Percentiles rank a stretch among this genome's conserved stretches.
These are phyloP conservation scores for Thielaviopsis musarum DNA, from an alignment of 2,329 filamentous ascomycete species.

Conservation along the genomic window DNA sequence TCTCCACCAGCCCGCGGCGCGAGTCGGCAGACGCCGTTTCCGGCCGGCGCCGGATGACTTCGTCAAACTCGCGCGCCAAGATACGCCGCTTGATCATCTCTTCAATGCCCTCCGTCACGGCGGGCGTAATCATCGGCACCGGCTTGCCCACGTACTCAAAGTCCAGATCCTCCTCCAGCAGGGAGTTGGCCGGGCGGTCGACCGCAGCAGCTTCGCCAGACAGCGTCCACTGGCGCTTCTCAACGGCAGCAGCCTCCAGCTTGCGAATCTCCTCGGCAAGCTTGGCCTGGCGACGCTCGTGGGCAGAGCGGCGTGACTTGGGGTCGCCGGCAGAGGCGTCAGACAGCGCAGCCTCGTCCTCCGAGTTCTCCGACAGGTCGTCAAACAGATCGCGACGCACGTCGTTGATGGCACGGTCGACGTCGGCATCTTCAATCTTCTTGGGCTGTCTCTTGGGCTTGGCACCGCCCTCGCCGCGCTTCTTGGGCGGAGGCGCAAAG, in stretches of 20 bases:
- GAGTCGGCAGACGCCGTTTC: slow-evolving; percentile 46
- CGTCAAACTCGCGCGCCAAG: slow-evolving; percentile 77
- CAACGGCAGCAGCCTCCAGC: slow-evolving; percentile 75
- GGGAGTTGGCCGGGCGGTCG: slow-evolving; percentile 75
- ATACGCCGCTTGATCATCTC: slow-evolving; percentile 89
- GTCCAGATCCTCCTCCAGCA: slow-evolving; percentile 86
- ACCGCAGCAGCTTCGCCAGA: slow-evolving; percentile 71
- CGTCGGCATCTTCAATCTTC: slow-evolving; percentile 41
- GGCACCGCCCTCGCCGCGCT: slow-evolving; percentile 27
- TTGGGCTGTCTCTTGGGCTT: slow-evolving; percentile 27
- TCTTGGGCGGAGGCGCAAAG: slow-evolving; percentile 64
- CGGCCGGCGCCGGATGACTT: slow-evolving; percentile 67
- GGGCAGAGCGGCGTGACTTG: slow-evolving; percentile 60
- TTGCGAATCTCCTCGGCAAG: slow-evolving; percentile 80
- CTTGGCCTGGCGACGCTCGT: slow-evolving; percentile 75
- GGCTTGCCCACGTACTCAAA: slow-evolving; percentile 94
- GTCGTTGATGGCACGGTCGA: slow-evolving; percentile 70
- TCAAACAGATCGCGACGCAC: slow-evolving; percentile 86
- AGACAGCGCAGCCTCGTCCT: slow-evolving; percentile 46
- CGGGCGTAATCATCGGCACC: slow-evolving; percentile 81
- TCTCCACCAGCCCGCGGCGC: slow-evolving; percentile 57
- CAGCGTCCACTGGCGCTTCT: slow-evolving; percentile 81
- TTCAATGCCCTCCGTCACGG: slow-evolving; percentile 82
- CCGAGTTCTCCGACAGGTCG: slow-evolving; percentile 52
- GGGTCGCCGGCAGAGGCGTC: slow-evolving; percentile 53